Base-by-base conservation (phyloP, 176 grass and related monocot species). In the Phragmites australis region DNA sequence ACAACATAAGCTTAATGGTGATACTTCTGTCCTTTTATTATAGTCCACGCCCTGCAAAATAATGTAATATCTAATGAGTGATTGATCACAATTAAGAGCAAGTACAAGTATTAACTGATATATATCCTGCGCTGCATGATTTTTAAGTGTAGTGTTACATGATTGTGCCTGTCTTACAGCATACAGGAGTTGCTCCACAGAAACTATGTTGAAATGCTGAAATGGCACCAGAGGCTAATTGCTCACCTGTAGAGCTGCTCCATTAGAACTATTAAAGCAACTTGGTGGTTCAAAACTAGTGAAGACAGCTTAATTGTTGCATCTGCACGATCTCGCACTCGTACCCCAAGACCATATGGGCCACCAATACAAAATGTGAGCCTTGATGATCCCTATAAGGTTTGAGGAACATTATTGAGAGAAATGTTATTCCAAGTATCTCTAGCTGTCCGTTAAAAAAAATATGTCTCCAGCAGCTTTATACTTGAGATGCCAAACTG, bases 1-100 rank as follows among this genome's bases (percentile, higher is more conserved):
- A 58, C 1, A 68, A 49, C 70, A 56, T 72, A 51, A 72, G 50
- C 55, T 68, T 91, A 98, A 61, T 91, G 96, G 75, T 98, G 96
- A 88, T 95, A 98, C 74, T 98, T 98, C 65, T 93, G 90, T 68
- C 92, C 90, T 89, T 93, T 93, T 74, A 98, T 88, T 62, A 95
- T 94, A 44, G 96, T 94, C 92, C 96, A 98, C 73, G 96, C 88
- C 93, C 92, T 94, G 81, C 65, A 89, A 86, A 87, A 76, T 76
- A 81, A 59, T 21, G 30, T 47, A 68, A 18, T 2, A 29, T 1
- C 13, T 47, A 18, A 74, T 10, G 69, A 74, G 68, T 77, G 46
- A 62, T 3, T 3, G 25, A 18, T 70, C 37, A n/a, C 13, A 78
- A 9, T 57, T 56, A 43, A 8, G 25, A 70, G 44, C 6, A 75